Conservation (phyloP, 371 early-diverging fungal species). For the Mucor sp. region DNA sequence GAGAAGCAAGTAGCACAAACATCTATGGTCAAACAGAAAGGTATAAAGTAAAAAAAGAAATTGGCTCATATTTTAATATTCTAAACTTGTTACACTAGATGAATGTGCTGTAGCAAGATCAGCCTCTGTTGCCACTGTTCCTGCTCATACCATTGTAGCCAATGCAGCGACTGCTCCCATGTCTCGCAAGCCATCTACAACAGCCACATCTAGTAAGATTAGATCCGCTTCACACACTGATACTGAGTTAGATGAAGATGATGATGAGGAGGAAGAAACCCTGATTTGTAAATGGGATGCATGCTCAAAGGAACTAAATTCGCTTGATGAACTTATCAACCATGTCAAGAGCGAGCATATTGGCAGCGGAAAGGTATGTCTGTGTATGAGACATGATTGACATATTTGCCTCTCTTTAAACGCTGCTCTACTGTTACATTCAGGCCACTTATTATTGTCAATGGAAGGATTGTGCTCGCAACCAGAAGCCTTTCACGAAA, state of each 20-base stretch:
- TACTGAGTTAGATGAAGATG: constrained; percentile 23
- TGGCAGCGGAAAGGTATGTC: constrained; percentile 63
- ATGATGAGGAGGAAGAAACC: constrained; percentile 28
- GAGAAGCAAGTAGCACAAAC: constrained; percentile 21
- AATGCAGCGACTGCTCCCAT: background rate
- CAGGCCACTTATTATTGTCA: constrained; percentile 69
- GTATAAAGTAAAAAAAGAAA: background rate
- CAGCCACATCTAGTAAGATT: constrained; percentile 7
- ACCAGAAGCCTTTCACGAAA: constrained; percentile 74
- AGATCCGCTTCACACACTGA: constrained; percentile 21
- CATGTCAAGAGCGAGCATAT: constrained; percentile 66
- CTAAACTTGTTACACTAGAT: constrained; percentile 12
- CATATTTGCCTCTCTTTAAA: background rate
- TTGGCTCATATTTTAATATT: constrained; percentile 2
- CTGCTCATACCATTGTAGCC: background rate
- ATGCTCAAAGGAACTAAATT: constrained; percentile 47
- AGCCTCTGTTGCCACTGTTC: background rate
- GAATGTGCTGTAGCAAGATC: constrained; percentile 8
- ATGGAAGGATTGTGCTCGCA: constrained; percentile 76
- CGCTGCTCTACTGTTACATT: background rate
- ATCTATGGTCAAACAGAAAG: constrained; percentile 5
- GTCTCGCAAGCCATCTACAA: background rate
- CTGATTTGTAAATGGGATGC: constrained; percentile 59
- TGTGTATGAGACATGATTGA: too few species aligned
- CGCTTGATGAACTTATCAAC: constrained; percentile 51